A percentile compares a stretch with the other conserved stretches of the same genome.
Evolutionary conservation across 768 basidiomycete genomes (phyloP).

Genomic region (Termitomyces sp.): DNA sequence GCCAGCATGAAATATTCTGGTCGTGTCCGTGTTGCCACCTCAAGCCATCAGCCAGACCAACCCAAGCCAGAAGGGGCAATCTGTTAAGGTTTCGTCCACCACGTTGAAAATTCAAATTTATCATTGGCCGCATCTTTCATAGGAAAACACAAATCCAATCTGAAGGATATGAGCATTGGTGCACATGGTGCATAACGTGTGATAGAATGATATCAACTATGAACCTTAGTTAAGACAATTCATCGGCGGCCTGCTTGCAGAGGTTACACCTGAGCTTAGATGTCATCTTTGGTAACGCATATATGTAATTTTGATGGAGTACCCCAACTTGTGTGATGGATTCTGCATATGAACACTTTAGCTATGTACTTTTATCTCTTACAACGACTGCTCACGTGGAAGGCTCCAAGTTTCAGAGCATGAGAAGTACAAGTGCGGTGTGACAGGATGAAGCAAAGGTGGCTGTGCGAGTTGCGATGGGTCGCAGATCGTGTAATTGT

Average conservation of each 20-base stretch:
- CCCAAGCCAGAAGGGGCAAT: not conserved
- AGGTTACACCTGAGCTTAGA: not conserved
- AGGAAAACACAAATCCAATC: not conserved
- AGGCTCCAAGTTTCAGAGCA: not conserved
- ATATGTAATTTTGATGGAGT: not conserved
- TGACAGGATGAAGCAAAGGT: not conserved
- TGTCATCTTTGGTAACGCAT: not conserved
- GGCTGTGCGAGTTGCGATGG: not conserved
- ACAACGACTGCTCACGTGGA: not conserved
- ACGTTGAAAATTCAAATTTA: not conserved
- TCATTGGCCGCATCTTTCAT: not conserved
- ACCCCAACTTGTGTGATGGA: not conserved
- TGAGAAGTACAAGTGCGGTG: not conserved
- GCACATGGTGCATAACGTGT: not conserved
- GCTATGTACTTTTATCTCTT: not conserved
- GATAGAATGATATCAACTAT: not conserved
- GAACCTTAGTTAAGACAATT: not conserved
- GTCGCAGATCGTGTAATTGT: not conserved
- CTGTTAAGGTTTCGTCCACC: not conserved
- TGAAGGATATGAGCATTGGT: not conserved
- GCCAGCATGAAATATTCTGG: not conserved
- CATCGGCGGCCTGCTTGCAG: not conserved
- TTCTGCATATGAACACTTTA: not conserved
- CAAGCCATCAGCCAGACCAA: not conserved
- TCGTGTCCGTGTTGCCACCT: not conserved